phyloP scores from a whole-genome alignment of 2,329 filamentous ascomycete species.

The Juglanconis juglandina region DNA sequence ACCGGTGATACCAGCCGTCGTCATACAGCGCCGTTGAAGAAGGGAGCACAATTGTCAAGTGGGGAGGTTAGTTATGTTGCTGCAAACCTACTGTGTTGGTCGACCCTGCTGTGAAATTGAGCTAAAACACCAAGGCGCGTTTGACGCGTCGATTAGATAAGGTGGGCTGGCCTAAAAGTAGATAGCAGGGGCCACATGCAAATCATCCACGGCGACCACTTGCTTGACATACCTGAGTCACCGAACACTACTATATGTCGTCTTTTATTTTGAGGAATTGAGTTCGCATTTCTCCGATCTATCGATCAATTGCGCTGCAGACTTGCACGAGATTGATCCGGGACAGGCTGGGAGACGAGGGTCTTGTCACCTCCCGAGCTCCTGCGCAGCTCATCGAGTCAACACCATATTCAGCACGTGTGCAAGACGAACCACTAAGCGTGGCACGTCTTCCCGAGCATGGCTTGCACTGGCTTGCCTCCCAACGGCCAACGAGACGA shows the following conservation, averaged over 20 bases:
- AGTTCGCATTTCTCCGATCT: no score
- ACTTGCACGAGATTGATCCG: no score
- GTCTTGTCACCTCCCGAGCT: no score
- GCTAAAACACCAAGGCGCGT: background rate
- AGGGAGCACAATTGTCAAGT: background rate
- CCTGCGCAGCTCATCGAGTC: background rate
- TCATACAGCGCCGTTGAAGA: slow-evolving; percentile 23
- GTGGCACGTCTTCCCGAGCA: background rate
- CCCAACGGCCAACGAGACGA: slow-evolving; percentile 4
- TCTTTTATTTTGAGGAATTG: no score
- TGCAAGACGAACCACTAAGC: background rate
- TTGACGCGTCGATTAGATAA: slow-evolving; percentile 4
- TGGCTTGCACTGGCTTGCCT: background rate
- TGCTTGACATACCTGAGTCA: no score
- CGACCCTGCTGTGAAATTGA: background rate
- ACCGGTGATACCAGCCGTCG: slow-evolving; percentile 18
- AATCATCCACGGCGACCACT: background rate
- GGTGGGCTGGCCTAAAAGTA: background rate
- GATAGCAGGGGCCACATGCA: background rate
- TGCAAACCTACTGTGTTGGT: background rate
- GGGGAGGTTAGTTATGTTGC: slow-evolving; percentile 6
- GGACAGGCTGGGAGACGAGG: no score
- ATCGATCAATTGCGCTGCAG: no score
- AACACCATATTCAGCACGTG: background rate
- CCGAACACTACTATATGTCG: no score